Percentiles rank a stretch among this genome's conserved stretches.
phyloP scores from a whole-genome alignment of 768 basidiomycete species.

The Cubamyces lactineus region DNA sequence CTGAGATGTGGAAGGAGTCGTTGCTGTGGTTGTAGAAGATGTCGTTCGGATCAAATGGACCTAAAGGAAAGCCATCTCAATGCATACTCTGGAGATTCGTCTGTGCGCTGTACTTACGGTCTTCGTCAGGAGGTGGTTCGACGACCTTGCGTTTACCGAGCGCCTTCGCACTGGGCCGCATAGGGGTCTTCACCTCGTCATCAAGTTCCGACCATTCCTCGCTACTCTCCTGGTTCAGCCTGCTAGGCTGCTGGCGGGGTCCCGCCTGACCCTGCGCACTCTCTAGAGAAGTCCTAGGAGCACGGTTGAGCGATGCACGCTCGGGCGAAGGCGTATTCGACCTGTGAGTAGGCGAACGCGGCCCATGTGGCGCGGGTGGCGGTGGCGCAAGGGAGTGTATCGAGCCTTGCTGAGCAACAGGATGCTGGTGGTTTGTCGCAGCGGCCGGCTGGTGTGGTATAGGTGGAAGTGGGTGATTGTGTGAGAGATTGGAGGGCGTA shows the following conservation, averaged over 20 bases:
- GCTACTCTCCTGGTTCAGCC: slow-evolving; percentile 34
- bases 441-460: slow-evolving; percentile 29
- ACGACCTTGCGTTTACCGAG: slow-evolving; percentile 79
- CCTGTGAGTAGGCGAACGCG: slow-evolving; percentile 62
- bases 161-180: slow-evolving; percentile 82
- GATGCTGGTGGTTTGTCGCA: slow-evolving; percentile 28
- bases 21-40: slow-evolving; percentile 51
- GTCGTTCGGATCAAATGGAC: slow-evolving; percentile 58
- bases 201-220: slow-evolving; percentile 22
- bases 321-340: slow-evolving; percentile 79
- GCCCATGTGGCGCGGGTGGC: slow-evolving; percentile 69
- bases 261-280: not conserved
- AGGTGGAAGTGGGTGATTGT: slow-evolving; percentile 44
- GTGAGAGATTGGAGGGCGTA: slow-evolving; percentile 27
- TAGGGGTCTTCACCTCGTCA: slow-evolving; percentile 39
- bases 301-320: slow-evolving; percentile 32
- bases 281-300: slow-evolving; percentile 7
- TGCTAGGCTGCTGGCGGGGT: slow-evolving; percentile 12
- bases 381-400: slow-evolving; percentile 60
- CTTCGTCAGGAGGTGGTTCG: slow-evolving; percentile 53
- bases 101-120: slow-evolving; percentile 42
- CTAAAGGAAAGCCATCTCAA: slow-evolving; percentile 32
- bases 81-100: not conserved
- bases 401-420: slow-evolving; percentile 24
- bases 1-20: slow-evolving; percentile 45